A percentile compares a stretch with the other conserved stretches of the same genome.
phyloP scores from a whole-genome alignment of 768 basidiomycete genomes.

The Pisolithus microcarpus region DNA sequence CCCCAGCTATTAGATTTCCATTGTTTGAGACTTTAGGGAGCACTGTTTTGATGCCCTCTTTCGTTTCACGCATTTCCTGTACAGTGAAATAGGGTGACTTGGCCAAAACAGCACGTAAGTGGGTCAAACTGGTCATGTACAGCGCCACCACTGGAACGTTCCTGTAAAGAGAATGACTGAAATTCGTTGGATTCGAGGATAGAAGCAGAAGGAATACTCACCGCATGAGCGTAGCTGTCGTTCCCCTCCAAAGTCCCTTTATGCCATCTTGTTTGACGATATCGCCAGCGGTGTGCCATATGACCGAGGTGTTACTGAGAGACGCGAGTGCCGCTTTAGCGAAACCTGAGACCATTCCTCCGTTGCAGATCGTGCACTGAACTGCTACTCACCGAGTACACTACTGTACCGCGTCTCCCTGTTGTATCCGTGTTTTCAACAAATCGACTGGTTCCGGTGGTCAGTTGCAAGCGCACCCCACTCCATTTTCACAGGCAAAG shows the following conservation, averaged over 20 bases:
- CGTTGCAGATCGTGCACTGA: too few relatives aligned
- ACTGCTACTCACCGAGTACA: constrained; percentile 29
- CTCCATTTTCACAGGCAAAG: too few relatives aligned
- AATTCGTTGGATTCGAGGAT: constrained; percentile 2
- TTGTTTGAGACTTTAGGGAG: constrained; percentile 63
- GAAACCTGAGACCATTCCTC: too few relatives aligned
- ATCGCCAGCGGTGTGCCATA: constrained; percentile 45
- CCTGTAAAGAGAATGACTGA: constrained; percentile 32
- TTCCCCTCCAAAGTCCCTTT: constrained; percentile 82
- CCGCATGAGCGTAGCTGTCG: constrained; percentile 73
- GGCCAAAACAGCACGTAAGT: constrained; percentile 72
- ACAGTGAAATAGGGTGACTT: constrained; percentile 61
- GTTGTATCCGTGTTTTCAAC: constrained; percentile 87
- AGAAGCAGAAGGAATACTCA: constrained; percentile 16
- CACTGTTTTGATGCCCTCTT: constrained; percentile 37
- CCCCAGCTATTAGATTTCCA: constrained; percentile 85
- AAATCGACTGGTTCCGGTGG: constrained; percentile 57
- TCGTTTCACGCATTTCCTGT: constrained; percentile 12
- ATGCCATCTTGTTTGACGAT: constrained; percentile 61
- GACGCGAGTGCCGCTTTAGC: neutral
- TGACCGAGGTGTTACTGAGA: constrained; percentile 31
- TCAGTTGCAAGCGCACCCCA: neutral
- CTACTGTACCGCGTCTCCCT: constrained; percentile 49
- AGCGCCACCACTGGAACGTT: constrained; percentile 91
- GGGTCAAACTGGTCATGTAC: constrained; percentile 83